Evolutionary conservation across 73 alveolate genomes (phyloP).

Genomic region (Paramecium octaurelia): DNA sequence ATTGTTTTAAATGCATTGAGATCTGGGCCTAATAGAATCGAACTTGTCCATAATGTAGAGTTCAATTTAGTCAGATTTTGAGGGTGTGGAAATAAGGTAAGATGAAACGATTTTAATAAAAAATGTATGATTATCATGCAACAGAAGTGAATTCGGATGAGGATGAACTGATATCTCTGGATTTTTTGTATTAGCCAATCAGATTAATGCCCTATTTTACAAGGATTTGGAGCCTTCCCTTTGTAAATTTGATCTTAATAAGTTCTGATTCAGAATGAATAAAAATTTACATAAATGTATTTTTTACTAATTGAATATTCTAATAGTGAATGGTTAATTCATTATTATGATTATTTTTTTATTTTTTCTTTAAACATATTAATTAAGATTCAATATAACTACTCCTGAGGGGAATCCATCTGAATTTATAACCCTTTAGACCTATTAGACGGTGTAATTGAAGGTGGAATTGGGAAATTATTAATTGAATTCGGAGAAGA

Average conservation of each 20-base stretch:
- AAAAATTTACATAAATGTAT: background rate
- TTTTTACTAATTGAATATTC: background rate
- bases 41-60: slow-evolving; percentile 1
- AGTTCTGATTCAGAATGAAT: background rate
- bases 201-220: background rate
- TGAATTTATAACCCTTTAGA: background rate
- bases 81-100: background rate
- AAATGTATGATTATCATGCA: background rate
- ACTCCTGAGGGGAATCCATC: slow-evolving; percentile 17
- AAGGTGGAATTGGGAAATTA: background rate
- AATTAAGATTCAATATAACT: slow-evolving; percentile 23
- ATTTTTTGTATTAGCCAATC: background rate
- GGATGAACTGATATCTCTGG: background rate
- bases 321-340: background rate
- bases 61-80: background rate
- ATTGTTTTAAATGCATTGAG: background rate
- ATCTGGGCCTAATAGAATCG: background rate
- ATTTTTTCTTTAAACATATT: background rate
- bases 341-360: background rate
- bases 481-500: background rate
- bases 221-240: background rate
- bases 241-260: background rate
- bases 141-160: background rate
- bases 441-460: background rate
- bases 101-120: background rate